Base-by-base conservation (phyloP, 106 monocot genomes). In the Chionographis japonica region DNA sequence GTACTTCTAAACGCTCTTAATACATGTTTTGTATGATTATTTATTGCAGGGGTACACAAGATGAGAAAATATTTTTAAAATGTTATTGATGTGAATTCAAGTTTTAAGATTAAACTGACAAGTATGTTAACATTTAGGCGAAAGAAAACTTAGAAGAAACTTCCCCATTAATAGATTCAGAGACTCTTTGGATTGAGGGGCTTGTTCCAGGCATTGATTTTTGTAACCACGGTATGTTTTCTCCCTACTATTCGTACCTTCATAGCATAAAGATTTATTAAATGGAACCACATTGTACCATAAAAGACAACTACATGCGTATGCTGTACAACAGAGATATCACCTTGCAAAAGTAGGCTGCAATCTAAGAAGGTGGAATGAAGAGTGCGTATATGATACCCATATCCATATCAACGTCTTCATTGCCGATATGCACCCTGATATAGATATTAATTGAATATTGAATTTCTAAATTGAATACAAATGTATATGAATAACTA, bases 201-300 rank as follows among this genome's bases (percentile, higher is more conserved):
- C 87, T 97, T 74, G 76, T 97, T 55, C 95, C 95, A 72, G 89
- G 89, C 49, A 97, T 97, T 75, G 95, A 97, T 75, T 97, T 97
- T 64, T 97, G 95, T 62, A 97, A 97, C 52, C 95, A 97, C 81
- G 83, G 95, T 95, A 86, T 58, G 57, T n/a, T 56, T 18, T 36
- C 7, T 27, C 8, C 16, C 17, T 27, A 18, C 41, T 3, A 17
- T 27, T 27, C 27, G 27, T 27, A 27, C 27, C 27, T 27, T 6
- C 14, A 65, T 9, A 17, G n/a, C 4, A 40, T 43, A 60, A 14
- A 17, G 13, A n/a, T 19, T 41, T 64, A 12, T 41, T 13, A 41
- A 43, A 64, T 41, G 63, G 63, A 64, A 43, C 9, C 13, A 14
- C 4, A 41, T 10, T 38, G 9, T 62, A 40, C 62, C 41, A 62